Evolutionary conservation across 139 green algal species (phyloP).

Genomic region (Tetradesmus obliquus): DNA sequence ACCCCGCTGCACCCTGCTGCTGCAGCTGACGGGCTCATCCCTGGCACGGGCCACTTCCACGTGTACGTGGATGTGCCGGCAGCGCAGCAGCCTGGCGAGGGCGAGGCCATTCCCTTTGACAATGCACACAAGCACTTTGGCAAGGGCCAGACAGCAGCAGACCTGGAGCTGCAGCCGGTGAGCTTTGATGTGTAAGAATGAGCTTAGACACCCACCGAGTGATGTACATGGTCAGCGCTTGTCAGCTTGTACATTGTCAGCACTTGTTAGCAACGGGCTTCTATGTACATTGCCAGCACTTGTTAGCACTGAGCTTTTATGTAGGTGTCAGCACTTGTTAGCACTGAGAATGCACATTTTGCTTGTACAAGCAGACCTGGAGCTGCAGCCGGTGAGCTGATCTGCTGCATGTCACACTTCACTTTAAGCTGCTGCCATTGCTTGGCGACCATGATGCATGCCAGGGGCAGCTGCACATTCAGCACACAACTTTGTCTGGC

Average conservation of each 20-base stretch:
- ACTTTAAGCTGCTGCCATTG: neutral
- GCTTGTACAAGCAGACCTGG: constrained; percentile 44
- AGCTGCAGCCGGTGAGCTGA: constrained; percentile 46
- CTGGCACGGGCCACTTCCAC: constrained; percentile 69
- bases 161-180: constrained; percentile 56
- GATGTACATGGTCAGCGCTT: neutral
- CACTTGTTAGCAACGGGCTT: neutral
- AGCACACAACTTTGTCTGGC: no score
- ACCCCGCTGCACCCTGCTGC: neutral
- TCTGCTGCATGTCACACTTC: neutral
- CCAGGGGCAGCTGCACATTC: no score
- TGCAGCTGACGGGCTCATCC: constrained; percentile 52
- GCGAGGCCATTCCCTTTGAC: constrained; percentile 71
- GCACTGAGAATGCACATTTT: no score
- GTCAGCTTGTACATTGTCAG: neutral
- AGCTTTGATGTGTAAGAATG: neutral
- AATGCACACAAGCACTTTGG: constrained; percentile 71
- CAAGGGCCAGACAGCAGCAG: constrained; percentile 67
- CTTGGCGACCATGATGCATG: no score
- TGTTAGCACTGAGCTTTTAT: no score
- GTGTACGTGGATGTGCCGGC: constrained; percentile 55
- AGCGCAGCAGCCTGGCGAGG: constrained; percentile 40
- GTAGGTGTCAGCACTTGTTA: no score
- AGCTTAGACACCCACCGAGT: neutral
- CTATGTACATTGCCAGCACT: neutral